These are phyloP conservation scores for Suhomyces emberorum DNA, from an alignment of 805 yeast species.

Conservation along the genomic window DNA sequence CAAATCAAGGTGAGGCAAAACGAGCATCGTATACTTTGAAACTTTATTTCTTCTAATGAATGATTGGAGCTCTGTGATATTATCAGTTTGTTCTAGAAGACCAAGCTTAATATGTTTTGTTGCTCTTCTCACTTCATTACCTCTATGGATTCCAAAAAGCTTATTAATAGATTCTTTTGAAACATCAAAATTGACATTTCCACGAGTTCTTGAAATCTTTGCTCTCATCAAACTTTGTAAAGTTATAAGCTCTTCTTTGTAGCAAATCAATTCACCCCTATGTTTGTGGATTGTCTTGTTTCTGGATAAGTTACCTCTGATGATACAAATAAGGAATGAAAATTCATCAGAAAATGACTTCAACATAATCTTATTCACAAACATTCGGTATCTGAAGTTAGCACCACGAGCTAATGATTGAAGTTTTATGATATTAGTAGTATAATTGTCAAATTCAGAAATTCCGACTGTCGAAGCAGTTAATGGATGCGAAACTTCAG, in stretches of 20 bases:
- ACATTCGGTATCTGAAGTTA: slow-evolving; percentile 57
- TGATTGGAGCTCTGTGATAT: slow-evolving; percentile 39
- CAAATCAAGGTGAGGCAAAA: slow-evolving; percentile 19
- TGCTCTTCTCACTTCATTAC: slow-evolving; percentile 26
- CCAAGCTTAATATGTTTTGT: slow-evolving; percentile 9
- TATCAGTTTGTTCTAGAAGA: slow-evolving; percentile 10
- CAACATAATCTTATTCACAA: slow-evolving; percentile 60
- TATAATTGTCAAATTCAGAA: slow-evolving; percentile 4
- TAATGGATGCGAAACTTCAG: background rate
- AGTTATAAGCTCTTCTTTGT: slow-evolving; percentile 29
- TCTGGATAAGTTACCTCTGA: slow-evolving; percentile 47
- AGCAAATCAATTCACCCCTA: slow-evolving; percentile 29
- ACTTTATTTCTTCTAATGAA: slow-evolving; percentile 22
- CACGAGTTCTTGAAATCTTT: slow-evolving; percentile 14
- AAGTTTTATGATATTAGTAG: slow-evolving; percentile 41
- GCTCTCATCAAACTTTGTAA: slow-evolving; percentile 41
- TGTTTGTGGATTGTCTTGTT: slow-evolving; percentile 30
- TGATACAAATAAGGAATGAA: slow-evolving; percentile 44
- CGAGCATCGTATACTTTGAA: slow-evolving; percentile 16
- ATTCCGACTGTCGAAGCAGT: background rate
- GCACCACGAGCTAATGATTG: slow-evolving; percentile 76
- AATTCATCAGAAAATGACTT: slow-evolving; percentile 54
- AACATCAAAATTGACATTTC: slow-evolving; percentile 6
- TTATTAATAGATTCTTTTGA: slow-evolving; percentile 20
- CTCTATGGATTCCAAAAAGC: slow-evolving; percentile 47